These are phyloP conservation scores for Eremochloa ophiuroides DNA, from an alignment of 176 grass and related monocot species.

Conservation along the genomic window DNA sequence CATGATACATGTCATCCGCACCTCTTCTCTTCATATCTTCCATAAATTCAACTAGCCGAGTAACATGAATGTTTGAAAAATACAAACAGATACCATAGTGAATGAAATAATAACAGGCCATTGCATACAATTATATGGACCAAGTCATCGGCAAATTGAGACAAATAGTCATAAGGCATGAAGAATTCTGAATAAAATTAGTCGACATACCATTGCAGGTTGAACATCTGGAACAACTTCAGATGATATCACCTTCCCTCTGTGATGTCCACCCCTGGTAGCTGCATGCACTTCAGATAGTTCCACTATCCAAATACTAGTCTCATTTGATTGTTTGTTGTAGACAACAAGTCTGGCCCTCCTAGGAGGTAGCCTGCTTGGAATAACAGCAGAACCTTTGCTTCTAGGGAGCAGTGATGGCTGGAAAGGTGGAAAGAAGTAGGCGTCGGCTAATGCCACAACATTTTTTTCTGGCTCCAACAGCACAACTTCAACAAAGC, in stretches of 20 bases:
- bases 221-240: constrained; percentile 92
- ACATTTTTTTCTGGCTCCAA: constrained; percentile 96
- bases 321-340: constrained; percentile 95
- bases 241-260: constrained; percentile 84
- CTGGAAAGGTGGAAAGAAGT: constrained; percentile 98
- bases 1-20: constrained; percentile 88
- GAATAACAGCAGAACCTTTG: constrained; percentile 91
- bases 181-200: constrained; percentile 13
- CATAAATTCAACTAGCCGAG: not conserved
- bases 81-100: not conserved
- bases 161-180: constrained; percentile 3
- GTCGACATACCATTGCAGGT: constrained; percentile 80
- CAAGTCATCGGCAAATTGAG: not conserved
- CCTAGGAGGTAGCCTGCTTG: constrained; percentile 81
- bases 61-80: constrained; percentile 17
- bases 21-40: constrained; percentile 98
- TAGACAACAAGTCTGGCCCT: constrained; percentile 91
- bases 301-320: constrained; percentile 93
- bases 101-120: not conserved
- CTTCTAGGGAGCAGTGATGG: constrained; percentile 88
- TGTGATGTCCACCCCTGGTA: constrained; percentile 96
- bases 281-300: constrained; percentile 96
- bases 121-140: not conserved
- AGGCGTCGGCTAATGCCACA: constrained; percentile 96
- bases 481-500: constrained; percentile 95